Evolutionary conservation across 2,329 filamentous ascomycete species (phyloP), one percentile per base, ranked within the genome.

Genomic region (Coniochaeta pulveracea): DNA sequence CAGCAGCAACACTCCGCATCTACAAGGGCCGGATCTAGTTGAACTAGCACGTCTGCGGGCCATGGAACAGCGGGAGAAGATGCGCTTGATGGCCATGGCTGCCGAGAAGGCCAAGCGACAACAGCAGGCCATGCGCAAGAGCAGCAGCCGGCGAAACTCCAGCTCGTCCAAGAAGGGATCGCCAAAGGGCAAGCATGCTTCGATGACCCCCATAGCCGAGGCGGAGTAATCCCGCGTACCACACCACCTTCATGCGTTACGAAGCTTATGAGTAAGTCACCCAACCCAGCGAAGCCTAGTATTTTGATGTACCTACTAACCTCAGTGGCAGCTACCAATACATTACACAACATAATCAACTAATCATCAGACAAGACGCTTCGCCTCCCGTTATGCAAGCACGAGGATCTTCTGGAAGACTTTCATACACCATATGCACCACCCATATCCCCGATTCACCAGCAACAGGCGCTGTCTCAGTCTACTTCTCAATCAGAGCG

Each of bases 121-220:
- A 8, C n/a, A 17, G 28, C 11, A 10, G 24, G 24, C 24, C 6
- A 26, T 5, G 24, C 11, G 18, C 18, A 59, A 55, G 47, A 57
- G 57, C 46, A 52, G 55, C 39, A 46, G 47, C 33, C 49, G 51
- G 10, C 25, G 14, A 40, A 41, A 15, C 10, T 16, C 12, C 39
- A 37, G 21, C 37, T 48, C 52, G 41, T 48, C 49, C 19, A 57
- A 58, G 50, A 74, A 70, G 59, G 69, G 66, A 51, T 58, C 56
- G 43, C 51, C 58, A 46, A 68, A 64, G 58, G 55, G 46, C 46
- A 68, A 66, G 57, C 51, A 56, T 34, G 52, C 50, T 37, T 52
- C 57, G 46, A 72, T 77, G 60, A 59, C 68, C 33, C 63, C 69
- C 38, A 76, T 76, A 48, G 48, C 59, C 44, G 72, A 77, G 56